Evolutionary conservation across 192 early-diverging fungal genomes (phyloP).

Genomic region (Allomyces arbusculus): DNA sequence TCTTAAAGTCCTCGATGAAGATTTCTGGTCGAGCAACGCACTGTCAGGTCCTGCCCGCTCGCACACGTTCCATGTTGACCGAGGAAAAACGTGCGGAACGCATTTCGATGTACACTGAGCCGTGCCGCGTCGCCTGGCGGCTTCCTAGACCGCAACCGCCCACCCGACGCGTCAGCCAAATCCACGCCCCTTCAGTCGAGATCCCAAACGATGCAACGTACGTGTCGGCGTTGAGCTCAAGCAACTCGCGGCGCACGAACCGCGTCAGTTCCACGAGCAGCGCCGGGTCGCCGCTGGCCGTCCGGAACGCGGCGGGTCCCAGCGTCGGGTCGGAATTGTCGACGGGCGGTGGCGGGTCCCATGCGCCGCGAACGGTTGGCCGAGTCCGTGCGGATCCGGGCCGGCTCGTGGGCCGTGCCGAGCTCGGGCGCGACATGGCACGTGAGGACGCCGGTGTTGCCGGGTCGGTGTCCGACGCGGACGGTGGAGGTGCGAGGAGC

Average conservation of each 20-base stretch:
- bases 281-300: neutral
- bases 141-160: neutral
- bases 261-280: neutral
- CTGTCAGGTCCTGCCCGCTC: neutral
- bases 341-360: too few species aligned
- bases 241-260: neutral
- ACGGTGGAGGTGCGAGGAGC: too few species aligned
- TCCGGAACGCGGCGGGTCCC: too few species aligned
- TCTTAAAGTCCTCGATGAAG: conserved; percentile 35
- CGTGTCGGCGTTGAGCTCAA: neutral
- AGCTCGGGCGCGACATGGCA: too few species aligned
- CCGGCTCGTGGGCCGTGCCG: too few species aligned
- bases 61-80: neutral
- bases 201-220: neutral
- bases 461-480: too few species aligned
- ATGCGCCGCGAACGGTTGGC: too few species aligned
- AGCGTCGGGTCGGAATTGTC: too few species aligned
- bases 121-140: neutral
- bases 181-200: neutral
- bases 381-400: too few species aligned
- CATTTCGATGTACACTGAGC: neutral
- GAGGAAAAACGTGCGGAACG: neutral
- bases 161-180: neutral
- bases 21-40: conserved; percentile 8
- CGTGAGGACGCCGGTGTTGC: too few species aligned